Conservation (phyloP, 176 grass and related monocot species). For the bread wheat (Triticum aestivum) region DNA sequence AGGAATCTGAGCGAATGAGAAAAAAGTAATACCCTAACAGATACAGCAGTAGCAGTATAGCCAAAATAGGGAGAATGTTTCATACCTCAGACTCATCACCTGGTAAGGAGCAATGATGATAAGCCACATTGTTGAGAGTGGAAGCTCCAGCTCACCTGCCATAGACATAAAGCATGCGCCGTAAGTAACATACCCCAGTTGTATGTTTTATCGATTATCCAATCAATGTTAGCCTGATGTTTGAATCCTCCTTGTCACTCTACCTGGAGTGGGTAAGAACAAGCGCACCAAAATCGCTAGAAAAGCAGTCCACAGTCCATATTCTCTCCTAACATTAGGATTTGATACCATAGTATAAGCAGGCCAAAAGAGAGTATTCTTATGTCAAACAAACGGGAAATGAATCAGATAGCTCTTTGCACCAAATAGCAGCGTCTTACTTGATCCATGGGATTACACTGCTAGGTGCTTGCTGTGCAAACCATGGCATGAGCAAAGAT, state of each 20-base stretch:
- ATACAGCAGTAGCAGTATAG: background rate
- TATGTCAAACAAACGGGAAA: background rate
- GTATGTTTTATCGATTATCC: background rate
- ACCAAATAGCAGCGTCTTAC: slow-evolving; percentile 47
- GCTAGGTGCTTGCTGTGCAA: slow-evolving; percentile 71
- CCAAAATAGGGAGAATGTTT: background rate
- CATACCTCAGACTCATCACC: slow-evolving; percentile 64
- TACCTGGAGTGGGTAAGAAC: slow-evolving; percentile 88
- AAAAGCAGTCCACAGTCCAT: slow-evolving; percentile 86
- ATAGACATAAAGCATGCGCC: background rate
- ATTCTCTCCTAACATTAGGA: slow-evolving; percentile 57
- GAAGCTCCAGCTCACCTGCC: slow-evolving; percentile 74
- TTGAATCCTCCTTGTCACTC: background rate
- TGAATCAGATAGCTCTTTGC: background rate
- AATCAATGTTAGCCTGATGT: background rate
- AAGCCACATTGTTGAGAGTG: slow-evolving; percentile 67
- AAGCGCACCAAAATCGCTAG: slow-evolving; percentile 72
- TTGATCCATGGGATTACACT: slow-evolving; percentile 86
- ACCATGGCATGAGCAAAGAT: slow-evolving; percentile 78
- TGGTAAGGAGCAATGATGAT: slow-evolving; percentile 72
- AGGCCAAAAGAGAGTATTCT: background rate
- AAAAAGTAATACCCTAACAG: background rate
- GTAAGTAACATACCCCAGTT: background rate
- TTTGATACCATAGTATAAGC: slow-evolving; percentile 22
- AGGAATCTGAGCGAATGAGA: background rate